phyloP scores from a whole-genome alignment of 139 green algal species.

The Picochlorum sp. region DNA sequence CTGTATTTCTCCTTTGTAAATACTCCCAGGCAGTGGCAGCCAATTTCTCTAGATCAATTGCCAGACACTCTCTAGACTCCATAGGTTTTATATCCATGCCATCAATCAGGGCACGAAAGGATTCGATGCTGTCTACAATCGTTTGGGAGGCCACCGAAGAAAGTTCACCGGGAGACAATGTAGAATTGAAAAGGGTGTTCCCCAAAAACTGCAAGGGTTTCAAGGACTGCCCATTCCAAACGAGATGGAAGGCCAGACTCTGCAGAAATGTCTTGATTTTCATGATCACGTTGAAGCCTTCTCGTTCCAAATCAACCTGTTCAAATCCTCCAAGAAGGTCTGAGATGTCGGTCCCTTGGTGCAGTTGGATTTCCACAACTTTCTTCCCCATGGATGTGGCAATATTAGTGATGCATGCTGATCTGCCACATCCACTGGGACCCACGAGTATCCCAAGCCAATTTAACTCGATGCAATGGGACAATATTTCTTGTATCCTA shows the following conservation, averaged over 20 bases:
- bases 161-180: too few relatives aligned
- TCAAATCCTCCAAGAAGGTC: constrained; percentile 98
- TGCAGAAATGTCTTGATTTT: background rate
- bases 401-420: constrained; percentile 16
- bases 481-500: constrained; percentile 9
- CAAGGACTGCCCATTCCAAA: too few relatives aligned
- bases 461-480: constrained; percentile 17
- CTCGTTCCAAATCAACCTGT: constrained; percentile 61
- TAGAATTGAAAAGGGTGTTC: too few relatives aligned
- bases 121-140: background rate
- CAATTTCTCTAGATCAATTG: constrained; percentile 23
- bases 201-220: too few relatives aligned
- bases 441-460: constrained; percentile 78
- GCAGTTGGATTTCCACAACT: constrained; percentile 80
- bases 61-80: constrained; percentile 14
- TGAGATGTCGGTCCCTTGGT: constrained; percentile 77
- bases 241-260: background rate
- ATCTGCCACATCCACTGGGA: constrained; percentile 34
- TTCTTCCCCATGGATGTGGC: constrained; percentile 26
- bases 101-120: background rate
- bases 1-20: background rate
- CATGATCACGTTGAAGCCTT: constrained; percentile 20
- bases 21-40: constrained; percentile 12
- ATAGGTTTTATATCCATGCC: constrained; percentile 15
- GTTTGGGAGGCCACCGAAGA: background rate